phyloP scores from a whole-genome alignment of 345 rosid species.

The Streptanthus diversifolius region DNA sequence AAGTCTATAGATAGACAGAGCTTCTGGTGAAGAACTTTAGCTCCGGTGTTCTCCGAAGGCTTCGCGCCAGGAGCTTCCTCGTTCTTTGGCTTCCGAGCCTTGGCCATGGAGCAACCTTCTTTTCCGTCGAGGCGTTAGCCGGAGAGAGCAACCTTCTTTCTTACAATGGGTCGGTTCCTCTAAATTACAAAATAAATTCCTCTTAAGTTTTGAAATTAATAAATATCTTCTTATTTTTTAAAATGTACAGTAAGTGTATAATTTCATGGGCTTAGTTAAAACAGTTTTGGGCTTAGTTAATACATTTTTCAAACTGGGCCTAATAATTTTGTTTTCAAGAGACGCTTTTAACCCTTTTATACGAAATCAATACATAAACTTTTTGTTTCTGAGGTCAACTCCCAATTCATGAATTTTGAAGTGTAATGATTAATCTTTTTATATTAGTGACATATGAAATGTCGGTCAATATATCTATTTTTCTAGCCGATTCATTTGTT shows the following conservation, averaged over 20 bases:
- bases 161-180: neutral
- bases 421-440: neutral
- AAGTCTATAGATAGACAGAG: constrained; percentile 84
- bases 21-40: constrained; percentile 88
- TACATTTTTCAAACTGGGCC: neutral
- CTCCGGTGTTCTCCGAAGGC: constrained; percentile 66
- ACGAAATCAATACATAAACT: too few relatives aligned
- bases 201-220: neutral
- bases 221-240: neutral
- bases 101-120: constrained; percentile 87
- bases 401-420: neutral
- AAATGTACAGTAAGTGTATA: neutral
- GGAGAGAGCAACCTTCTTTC: constrained; percentile 11
- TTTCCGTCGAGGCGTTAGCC: neutral
- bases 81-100: constrained; percentile 77
- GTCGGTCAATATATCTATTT: neutral
- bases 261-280: neutral
- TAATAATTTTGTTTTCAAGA: neutral
- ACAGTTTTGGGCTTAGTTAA: too few relatives aligned
- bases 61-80: constrained; percentile 61
- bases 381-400: neutral
- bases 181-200: constrained; percentile 8
- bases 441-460: constrained; percentile 7
- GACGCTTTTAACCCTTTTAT: neutral
- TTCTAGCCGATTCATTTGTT: neutral